Percentiles rank a stretch among this genome's conserved stretches.
Evolutionary conservation across 441 rosid genomes (phyloP).

Genomic region (Isatis lusitanica): DNA sequence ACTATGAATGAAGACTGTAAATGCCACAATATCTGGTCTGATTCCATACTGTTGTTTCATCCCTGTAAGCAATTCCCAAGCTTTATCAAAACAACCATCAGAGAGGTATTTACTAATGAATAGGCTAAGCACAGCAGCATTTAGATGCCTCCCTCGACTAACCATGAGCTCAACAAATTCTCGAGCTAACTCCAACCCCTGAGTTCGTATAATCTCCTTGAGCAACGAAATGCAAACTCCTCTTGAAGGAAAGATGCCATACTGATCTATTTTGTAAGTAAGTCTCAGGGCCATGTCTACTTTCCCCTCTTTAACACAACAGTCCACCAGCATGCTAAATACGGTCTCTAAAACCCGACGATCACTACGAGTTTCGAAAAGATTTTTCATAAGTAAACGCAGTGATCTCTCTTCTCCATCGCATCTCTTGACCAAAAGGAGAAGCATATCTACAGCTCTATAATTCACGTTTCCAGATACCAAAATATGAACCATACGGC

Average conservation of each 20-base stretch:
- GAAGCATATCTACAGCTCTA: constrained; percentile 40
- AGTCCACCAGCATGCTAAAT: constrained; percentile 40
- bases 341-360: constrained; percentile 38
- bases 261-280: constrained; percentile 33
- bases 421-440: constrained; percentile 28
- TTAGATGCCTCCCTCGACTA: constrained; percentile 36
- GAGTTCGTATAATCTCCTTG: constrained; percentile 25
- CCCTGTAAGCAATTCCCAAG: constrained; percentile 39
- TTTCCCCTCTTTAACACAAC: constrained; percentile 41
- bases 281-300: constrained; percentile 34
- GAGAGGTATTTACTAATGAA: constrained; percentile 38
- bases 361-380: constrained; percentile 41
- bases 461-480: constrained; percentile 44
- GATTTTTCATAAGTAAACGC: constrained; percentile 23
- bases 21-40: constrained; percentile 46
- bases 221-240: constrained; percentile 45
- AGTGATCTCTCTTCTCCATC: constrained; percentile 30
- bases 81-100: constrained; percentile 41
- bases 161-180: constrained; percentile 44
- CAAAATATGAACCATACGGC: constrained; percentile 44
- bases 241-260: constrained; percentile 41
- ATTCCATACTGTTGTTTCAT: constrained; percentile 46
- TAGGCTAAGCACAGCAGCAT: constrained; percentile 40
- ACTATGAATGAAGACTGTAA: constrained; percentile 38
- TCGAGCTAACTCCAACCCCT: constrained; percentile 38